These are phyloP conservation scores for Neurospora sp. DNA, from an alignment of 2,329 filamentous ascomycete species.

Conservation along the genomic window DNA sequence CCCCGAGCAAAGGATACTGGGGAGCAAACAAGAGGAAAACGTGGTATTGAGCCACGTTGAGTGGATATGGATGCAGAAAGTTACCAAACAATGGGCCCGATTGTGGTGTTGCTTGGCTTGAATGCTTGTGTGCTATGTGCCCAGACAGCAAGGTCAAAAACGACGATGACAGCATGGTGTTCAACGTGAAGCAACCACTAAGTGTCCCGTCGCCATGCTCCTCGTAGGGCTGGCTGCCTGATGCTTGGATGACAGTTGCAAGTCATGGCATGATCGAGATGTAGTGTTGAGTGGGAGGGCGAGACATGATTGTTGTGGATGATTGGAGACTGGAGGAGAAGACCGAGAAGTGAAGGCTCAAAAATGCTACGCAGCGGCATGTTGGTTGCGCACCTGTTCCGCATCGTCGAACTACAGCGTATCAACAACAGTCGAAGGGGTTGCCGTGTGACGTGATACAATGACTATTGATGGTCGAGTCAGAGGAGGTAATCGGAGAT, in stretches of 20 bases:
- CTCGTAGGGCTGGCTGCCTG: not conserved
- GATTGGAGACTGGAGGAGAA: not conserved
- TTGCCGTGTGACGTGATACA: not conserved
- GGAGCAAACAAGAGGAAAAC: not conserved
- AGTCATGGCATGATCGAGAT: not conserved
- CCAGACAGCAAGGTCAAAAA: not conserved
- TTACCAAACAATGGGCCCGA: not conserved
- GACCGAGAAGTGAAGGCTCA: not conserved
- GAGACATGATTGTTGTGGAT: not conserved
- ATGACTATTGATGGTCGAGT: not conserved
- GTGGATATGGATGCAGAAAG: not conserved
- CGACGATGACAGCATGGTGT: not conserved
- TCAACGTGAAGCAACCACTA: not conserved
- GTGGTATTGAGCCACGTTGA: not conserved
- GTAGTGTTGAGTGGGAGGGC: not conserved
- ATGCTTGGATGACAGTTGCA: not conserved
- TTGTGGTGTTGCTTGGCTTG: not conserved
- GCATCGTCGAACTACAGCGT: not conserved
- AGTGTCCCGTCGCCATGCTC: not conserved
- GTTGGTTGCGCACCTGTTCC: not conserved
- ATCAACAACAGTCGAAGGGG: not conserved
- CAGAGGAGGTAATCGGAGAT: not conserved
- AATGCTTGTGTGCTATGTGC: not conserved
- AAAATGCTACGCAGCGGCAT: not conserved
- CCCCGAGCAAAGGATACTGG: not conserved